Evolutionary conservation across 2,329 filamentous ascomycete genomes (phyloP).

Genomic region (Xylogone sp.): DNA sequence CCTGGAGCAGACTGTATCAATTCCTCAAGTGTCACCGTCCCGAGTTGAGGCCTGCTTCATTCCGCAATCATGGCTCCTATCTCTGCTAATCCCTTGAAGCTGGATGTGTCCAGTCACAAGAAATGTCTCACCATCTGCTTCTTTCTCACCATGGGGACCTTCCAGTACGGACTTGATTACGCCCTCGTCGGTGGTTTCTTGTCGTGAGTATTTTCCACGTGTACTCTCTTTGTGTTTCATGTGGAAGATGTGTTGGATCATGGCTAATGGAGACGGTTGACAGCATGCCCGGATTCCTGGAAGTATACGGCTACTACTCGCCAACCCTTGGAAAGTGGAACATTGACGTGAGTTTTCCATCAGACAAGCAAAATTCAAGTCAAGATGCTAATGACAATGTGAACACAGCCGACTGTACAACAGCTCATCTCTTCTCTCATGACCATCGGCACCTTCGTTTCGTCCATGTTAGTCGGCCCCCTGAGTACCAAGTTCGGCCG

Average conservation of each 20-base stretch:
- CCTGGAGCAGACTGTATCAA: neutral
- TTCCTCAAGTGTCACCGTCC: neutral
- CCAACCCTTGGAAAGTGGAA: constrained; percentile 7
- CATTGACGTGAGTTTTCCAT: constrained; percentile 19
- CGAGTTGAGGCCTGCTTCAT: neutral
- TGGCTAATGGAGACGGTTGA: too few species aligned
- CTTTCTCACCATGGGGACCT: constrained; percentile 42
- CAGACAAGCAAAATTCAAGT: too few species aligned
- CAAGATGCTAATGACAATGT: neutral
- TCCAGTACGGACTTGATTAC: constrained; percentile 49
- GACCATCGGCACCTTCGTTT: constrained; percentile 46
- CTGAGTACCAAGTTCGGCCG: constrained; percentile 46
- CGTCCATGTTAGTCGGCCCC: constrained; percentile 41
- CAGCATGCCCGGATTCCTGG: constrained; percentile 45
- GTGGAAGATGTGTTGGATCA: too few species aligned
- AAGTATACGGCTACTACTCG: constrained; percentile 42
- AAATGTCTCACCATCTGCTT: constrained; percentile 44
- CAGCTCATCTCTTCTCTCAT: constrained; percentile 47
- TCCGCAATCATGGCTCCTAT: constrained; percentile 2
- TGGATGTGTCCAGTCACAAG: constrained; percentile 22
- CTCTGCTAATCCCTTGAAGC: constrained; percentile 12
- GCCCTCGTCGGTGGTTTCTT: constrained; percentile 42
- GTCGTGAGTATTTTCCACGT: constrained; percentile 25
- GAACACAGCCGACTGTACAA: constrained; percentile 41
- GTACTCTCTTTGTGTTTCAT: too few species aligned